Percentiles rank a stretch among this genome's conserved stretches.
These are phyloP conservation scores for Suhomyces ambrosiae DNA, from an alignment of 1,139 yeast species.

Conservation along the genomic window DNA sequence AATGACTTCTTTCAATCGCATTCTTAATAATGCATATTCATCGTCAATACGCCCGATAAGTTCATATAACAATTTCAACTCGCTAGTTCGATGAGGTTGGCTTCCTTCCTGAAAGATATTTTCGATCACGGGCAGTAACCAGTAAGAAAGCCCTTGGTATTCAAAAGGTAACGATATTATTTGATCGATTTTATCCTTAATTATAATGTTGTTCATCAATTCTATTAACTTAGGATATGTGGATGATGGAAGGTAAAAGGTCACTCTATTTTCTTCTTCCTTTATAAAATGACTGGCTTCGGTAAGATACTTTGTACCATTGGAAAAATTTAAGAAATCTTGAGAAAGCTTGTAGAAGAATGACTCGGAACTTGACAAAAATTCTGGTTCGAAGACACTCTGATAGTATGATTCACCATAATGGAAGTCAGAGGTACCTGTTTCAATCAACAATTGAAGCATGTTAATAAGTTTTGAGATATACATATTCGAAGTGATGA, in stretches of 20 bases:
- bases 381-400: conserved; percentile 65
- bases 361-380: conserved; percentile 55
- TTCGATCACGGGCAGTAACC: conserved; percentile 46
- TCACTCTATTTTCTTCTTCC: conserved; percentile 62
- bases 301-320: conserved; percentile 58
- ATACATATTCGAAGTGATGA: conserved; percentile 58
- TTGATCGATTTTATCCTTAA: conserved; percentile 57
- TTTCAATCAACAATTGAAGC: conserved; percentile 60
- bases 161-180: conserved; percentile 47
- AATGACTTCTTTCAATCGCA: conserved; percentile 52
- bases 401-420: conserved; percentile 60
- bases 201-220: conserved; percentile 62
- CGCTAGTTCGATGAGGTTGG: conserved; percentile 19
- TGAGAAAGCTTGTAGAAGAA: conserved; percentile 56
- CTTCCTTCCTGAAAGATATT: conserved; percentile 23
- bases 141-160: conserved; percentile 56
- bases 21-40: conserved; percentile 51
- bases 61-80: conserved; percentile 50
- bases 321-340: conserved; percentile 38
- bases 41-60: conserved; percentile 58
- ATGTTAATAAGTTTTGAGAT: conserved; percentile 66
- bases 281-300: conserved; percentile 52
- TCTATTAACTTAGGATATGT: conserved; percentile 57
- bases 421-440: conserved; percentile 33
- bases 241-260: conserved; percentile 54